Base-by-base conservation (phyloP, 1,139 yeast species). In the Groenewaldozyma auringiensis region DNA sequence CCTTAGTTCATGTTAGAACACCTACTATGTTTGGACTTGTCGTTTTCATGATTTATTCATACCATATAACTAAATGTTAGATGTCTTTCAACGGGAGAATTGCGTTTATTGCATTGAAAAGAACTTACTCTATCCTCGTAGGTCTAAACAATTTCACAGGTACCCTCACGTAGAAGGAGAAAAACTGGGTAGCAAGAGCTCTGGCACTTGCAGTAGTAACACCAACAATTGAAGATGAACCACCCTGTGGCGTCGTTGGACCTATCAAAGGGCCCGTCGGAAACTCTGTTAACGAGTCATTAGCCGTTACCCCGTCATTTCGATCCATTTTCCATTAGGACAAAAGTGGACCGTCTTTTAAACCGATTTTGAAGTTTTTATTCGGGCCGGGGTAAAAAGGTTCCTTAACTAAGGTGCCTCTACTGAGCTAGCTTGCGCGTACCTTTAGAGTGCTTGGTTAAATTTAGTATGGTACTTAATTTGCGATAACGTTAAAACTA, bases 141-240 rank as follows among this genome's bases (percentile, higher is more conserved):
- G 97, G 97, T 33, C 95, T 71, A 61, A 89, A 89, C 22, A 89
- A 71, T 65, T 89, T 89, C 42, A 87, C 83, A 2, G 74, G 80
- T 0, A 95, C 84, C 47, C 96, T 72, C 40, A 88, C 65, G 60
- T 88, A 89, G 37, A 89, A 68, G 0, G 92, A 70, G 42, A 87
- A 83, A 40, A 88, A 54, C 64, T 89, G 96, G 50, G 83, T 79
- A n/a, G 84, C 71, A 35, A 87, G 56, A 0, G 96, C 95, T 41
- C 96, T 70, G 6, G 86, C 78, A 47, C 94, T 87, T 0, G 95
- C 95, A 0, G 94, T 81, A 9, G 86, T 74, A 0, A 79, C 77
- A 13, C 82, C 80, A 2, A 78, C 76, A n/a, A 63, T 42, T 14
- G 63, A 47, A 41, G 56, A 47, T 31, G 52, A 42, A 6, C 29